Evolutionary conservation across 495 filamentous ascomycete species (phyloP).

Genomic region (Bacidia gigantensis): DNA sequence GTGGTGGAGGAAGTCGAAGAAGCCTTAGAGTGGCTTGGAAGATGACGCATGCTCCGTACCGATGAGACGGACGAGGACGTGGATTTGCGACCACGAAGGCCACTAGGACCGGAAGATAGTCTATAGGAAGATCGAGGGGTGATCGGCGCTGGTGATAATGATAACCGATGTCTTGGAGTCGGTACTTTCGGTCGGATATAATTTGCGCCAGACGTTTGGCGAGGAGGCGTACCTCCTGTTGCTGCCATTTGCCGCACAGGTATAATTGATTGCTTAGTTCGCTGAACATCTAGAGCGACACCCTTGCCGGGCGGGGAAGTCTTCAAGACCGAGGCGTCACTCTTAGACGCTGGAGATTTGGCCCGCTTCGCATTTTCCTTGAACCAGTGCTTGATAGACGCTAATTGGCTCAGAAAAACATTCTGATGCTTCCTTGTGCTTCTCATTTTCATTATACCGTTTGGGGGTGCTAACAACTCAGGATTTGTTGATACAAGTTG

Average conservation of each 20-base stretch:
- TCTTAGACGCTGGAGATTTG: constrained; percentile 47
- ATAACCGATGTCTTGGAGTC: constrained; percentile 55
- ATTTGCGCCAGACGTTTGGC: constrained; percentile 12
- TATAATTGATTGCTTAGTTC: constrained; percentile 1
- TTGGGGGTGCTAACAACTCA: constrained; percentile 42
- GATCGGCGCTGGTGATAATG: constrained; percentile 75
- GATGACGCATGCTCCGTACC: constrained; percentile 78
- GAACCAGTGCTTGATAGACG: constrained; percentile 81
- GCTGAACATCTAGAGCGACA: constrained; percentile 5
- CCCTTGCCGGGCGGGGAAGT: constrained; percentile 8
- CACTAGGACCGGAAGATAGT: constrained; percentile 43
- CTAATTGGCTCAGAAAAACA: constrained; percentile 61
- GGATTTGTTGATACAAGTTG: constrained; percentile 65
- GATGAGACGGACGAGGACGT: constrained; percentile 93
- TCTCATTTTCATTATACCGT: constrained; percentile 40
- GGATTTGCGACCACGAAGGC: constrained; percentile 81
- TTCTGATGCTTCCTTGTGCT: constrained; percentile 48
- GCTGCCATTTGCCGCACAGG: constrained; percentile 4
- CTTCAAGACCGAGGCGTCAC: constrained; percentile 42
- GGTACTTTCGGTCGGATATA: constrained; percentile 25
- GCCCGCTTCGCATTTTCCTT: constrained; percentile 63
- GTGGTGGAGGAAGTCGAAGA: constrained; percentile 82
- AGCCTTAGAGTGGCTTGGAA: constrained; percentile 80
- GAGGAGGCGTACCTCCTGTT: not conserved
- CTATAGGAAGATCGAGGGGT: constrained; percentile 78